Percentiles rank a stretch among this genome's conserved stretches.
phyloP scores from a whole-genome alignment of 2,329 filamentous ascomycete genomes.

The Pseudogymnoascus sp. region DNA sequence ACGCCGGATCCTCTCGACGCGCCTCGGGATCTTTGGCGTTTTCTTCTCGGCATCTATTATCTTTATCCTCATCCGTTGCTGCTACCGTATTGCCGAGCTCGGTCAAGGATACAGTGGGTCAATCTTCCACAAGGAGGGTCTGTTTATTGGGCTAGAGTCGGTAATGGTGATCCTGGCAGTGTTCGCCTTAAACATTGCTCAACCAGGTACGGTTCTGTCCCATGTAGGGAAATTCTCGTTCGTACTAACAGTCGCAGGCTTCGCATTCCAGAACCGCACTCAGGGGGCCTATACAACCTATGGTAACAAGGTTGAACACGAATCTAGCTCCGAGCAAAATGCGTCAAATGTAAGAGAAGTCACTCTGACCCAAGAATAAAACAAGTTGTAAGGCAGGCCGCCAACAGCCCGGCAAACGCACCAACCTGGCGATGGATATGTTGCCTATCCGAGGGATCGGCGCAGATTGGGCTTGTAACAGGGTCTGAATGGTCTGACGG shows the following conservation, averaged over 20 bases:
- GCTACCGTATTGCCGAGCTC: conserved; percentile 60
- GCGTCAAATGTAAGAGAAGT: conserved; percentile 7
- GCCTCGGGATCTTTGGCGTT: conserved; percentile 48
- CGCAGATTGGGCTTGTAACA: conserved; percentile 11
- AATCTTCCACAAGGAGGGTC: conserved; percentile 47
- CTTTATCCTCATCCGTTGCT: conserved; percentile 55
- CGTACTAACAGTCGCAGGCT: conserved; percentile 12
- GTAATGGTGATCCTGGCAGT: conserved; percentile 44
- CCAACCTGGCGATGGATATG: conserved; percentile 1
- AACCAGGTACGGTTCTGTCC: conserved; percentile 12
- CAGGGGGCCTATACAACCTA: not conserved
- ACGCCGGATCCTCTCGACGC: conserved; percentile 29
- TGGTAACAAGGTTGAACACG: not conserved
- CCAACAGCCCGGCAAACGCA: conserved; percentile 9
- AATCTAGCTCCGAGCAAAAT: not conserved
- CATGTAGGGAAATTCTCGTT: conserved; percentile 11
- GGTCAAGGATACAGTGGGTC: conserved; percentile 54
- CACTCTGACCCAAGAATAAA: conserved; percentile 11
- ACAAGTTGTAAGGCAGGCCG: conserved; percentile 10
- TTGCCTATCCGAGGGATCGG: conserved; percentile 10
- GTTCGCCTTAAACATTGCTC: conserved; percentile 34
- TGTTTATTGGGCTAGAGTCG: conserved; percentile 54
- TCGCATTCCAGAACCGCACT: conserved; percentile 12
- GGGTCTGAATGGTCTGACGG: not conserved
- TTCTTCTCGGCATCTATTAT: conserved; percentile 51